phyloP scores from a whole-genome alignment of 306 rosid genomes.

The Cucurbita moschata region DNA sequence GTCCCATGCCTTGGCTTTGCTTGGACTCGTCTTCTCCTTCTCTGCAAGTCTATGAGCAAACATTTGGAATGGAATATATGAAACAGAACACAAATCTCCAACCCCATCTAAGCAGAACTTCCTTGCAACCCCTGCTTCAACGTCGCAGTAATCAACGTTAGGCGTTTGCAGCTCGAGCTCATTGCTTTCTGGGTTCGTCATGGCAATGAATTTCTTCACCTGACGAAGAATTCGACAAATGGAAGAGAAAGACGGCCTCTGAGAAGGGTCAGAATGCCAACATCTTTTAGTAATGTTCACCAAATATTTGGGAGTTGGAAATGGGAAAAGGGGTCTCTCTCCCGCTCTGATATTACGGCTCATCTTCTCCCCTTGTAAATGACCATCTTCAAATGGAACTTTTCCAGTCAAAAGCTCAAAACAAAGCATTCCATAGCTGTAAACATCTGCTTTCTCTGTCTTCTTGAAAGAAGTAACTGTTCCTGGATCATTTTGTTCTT shows the following conservation, averaged over 20 bases:
- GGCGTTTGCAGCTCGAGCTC: conserved; percentile 38
- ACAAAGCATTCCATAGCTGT: conserved; percentile 83
- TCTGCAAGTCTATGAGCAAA: conserved; percentile 52
- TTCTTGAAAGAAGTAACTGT: conserved; percentile 15
- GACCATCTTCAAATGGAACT: conserved; percentile 66
- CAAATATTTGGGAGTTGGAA: conserved; percentile 62
- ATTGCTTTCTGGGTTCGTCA: conserved; percentile 41
- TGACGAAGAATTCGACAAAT: conserved; percentile 65
- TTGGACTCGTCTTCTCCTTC: conserved; percentile 37
- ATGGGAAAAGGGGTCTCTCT: conserved; percentile 89
- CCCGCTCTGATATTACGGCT: conserved; percentile 56
- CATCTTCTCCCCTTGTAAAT: conserved; percentile 63
- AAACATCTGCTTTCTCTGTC: conserved; percentile 76
- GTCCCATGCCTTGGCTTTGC: conserved; percentile 22
- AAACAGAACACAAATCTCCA: conserved; percentile 15
- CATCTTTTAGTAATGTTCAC: conserved; percentile 67
- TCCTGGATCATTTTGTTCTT: conserved; percentile 25
- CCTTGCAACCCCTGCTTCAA: conserved; percentile 49
- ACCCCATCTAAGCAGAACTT: conserved; percentile 17
- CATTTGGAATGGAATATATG: conserved; percentile 75
- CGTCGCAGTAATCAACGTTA: conserved; percentile 46
- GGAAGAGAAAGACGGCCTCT: conserved; percentile 72
- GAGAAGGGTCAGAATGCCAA: conserved; percentile 69
- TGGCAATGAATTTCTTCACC: conserved; percentile 58
- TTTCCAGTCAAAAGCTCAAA: conserved; percentile 83